A percentile compares a stretch with the other conserved stretches of the same genome.
phyloP scores from a whole-genome alignment of 1,284 basidiomycete species.

The Pascua guehoae region DNA sequence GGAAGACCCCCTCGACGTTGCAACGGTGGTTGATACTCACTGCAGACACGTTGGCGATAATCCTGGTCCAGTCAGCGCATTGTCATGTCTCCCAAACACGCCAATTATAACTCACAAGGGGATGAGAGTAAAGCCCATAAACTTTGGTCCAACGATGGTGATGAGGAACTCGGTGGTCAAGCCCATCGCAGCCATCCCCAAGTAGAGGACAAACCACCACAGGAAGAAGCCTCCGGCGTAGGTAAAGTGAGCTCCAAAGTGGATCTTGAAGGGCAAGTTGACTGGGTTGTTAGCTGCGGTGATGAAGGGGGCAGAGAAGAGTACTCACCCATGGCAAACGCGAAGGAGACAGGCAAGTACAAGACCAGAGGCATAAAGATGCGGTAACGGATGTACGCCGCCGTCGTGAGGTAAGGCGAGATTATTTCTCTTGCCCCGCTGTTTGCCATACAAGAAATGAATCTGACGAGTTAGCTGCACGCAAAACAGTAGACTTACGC shows the following conservation, averaged over 20 bases:
- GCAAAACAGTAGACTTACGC: too few relatives aligned
- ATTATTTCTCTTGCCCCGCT: slow-evolving; percentile 51
- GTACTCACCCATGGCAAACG: slow-evolving; percentile 56
- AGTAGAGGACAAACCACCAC: slow-evolving; percentile 70
- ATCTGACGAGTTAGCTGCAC: too few relatives aligned
- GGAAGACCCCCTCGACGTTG: too few relatives aligned
- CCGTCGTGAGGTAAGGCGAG: slow-evolving; percentile 54
- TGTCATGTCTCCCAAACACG: too few relatives aligned
- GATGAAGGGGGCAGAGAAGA: slow-evolving; percentile 48
- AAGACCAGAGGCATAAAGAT: slow-evolving; percentile 56
- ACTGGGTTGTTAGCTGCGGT: slow-evolving; percentile 50
- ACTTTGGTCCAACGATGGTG: slow-evolving; percentile 44
- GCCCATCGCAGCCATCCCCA: slow-evolving; percentile 48
- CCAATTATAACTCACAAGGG: slow-evolving; percentile 24
- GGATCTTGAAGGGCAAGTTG: slow-evolving; percentile 60
- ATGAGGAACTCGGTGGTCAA: slow-evolving; percentile 58
- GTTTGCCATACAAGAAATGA: slow-evolving; percentile 51
- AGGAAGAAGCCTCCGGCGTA: slow-evolving; percentile 62
- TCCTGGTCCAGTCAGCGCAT: slow-evolving; percentile 23
- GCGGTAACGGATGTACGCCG: slow-evolving; percentile 59
- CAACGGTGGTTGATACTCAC: slow-evolving; percentile 21
- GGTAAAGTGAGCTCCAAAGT: slow-evolving; percentile 47
- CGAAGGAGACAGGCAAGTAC: slow-evolving; percentile 63
- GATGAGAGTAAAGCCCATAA: slow-evolving; percentile 45
- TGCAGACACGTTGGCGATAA: slow-evolving; percentile 68